phyloP scores from a whole-genome alignment of 208 protist genomes.

The Acanthamoeba divionensis region DNA sequence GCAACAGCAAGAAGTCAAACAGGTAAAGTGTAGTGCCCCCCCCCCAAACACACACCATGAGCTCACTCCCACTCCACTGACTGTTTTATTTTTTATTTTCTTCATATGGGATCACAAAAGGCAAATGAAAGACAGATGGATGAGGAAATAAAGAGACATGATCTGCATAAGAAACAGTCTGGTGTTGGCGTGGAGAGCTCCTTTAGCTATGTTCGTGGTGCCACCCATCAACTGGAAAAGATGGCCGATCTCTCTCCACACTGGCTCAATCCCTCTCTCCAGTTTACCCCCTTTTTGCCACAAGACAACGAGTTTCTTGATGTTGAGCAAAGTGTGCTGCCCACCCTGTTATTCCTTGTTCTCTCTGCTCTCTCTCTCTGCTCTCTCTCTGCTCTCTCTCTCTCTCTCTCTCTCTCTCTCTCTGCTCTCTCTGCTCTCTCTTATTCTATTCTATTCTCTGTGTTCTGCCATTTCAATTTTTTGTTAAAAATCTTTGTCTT shows the following conservation, averaged over 20 bases:
- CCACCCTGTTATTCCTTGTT: too few species aligned
- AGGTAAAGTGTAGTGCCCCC: neutral
- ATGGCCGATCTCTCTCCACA: conserved; percentile 41
- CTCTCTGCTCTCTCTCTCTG: too few species aligned
- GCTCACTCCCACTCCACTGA: neutral
- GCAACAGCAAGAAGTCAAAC: conserved; percentile 28
- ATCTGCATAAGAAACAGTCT: neutral
- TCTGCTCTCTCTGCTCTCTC: too few species aligned
- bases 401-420: neutral
- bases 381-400: neutral
- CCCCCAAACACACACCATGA: neutral
- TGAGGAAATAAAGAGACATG: conserved; percentile 16
- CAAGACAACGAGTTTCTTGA: too few species aligned
- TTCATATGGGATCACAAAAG: neutral
- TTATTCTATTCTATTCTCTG: too few species aligned
- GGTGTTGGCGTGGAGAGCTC: neutral
- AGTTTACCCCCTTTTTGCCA: conserved; percentile 26
- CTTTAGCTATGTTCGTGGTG: neutral
- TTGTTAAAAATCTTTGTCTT: too few species aligned
- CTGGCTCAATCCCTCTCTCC: conserved; percentile 17
- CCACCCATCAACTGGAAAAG: neutral
- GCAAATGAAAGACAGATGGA: conserved; percentile 25
- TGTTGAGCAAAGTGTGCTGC: too few species aligned
- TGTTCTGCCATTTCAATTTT: too few species aligned
- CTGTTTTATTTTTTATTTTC: neutral